phyloP scores from a whole-genome alignment of 768 basidiomycete species.

The Suillus alpinus region DNA sequence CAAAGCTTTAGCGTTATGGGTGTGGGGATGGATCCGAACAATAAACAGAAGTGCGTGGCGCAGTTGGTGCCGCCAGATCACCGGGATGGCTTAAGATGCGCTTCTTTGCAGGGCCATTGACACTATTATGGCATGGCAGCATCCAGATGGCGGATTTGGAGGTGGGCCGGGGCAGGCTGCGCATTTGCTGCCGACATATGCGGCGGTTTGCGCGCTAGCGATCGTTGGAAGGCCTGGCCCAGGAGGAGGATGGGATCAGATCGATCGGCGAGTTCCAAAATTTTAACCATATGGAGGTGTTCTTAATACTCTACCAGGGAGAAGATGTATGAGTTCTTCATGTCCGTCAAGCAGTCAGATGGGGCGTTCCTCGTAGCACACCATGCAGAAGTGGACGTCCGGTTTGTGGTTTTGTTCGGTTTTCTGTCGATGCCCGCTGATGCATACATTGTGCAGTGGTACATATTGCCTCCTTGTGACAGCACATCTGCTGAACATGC shows the following conservation, averaged over 20 bases:
- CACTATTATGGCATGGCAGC: slow-evolving; percentile 79
- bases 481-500: slow-evolving; percentile 77
- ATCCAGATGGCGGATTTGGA: slow-evolving; percentile 85
- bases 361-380: slow-evolving; percentile 90
- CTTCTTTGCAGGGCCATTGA: slow-evolving; percentile 59
- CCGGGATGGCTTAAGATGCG: not conserved
- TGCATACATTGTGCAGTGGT: slow-evolving; percentile 49
- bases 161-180: slow-evolving; percentile 89
- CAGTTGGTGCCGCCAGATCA: not conserved
- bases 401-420: slow-evolving; percentile 44
- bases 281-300: not conserved
- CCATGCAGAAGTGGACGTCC: slow-evolving; percentile 90
- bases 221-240: slow-evolving; percentile 74
- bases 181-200: slow-evolving; percentile 90
- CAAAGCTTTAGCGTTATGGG: slow-evolving; percentile 82
- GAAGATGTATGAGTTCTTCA: slow-evolving; percentile 84
- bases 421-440: not conserved
- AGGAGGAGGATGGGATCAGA: slow-evolving; percentile 81
- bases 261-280: slow-evolving; percentile 58
- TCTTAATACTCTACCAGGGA: slow-evolving; percentile 38
- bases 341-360: slow-evolving; percentile 88
- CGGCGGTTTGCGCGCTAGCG: slow-evolving; percentile 78
- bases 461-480: slow-evolving; percentile 88
- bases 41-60: slow-evolving; percentile 65
- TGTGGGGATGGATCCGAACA: slow-evolving; percentile 72